Base-by-base conservation (phyloP, 2,329 filamentous ascomycete genomes). In the Verticillium nonalfalfae region DNA sequence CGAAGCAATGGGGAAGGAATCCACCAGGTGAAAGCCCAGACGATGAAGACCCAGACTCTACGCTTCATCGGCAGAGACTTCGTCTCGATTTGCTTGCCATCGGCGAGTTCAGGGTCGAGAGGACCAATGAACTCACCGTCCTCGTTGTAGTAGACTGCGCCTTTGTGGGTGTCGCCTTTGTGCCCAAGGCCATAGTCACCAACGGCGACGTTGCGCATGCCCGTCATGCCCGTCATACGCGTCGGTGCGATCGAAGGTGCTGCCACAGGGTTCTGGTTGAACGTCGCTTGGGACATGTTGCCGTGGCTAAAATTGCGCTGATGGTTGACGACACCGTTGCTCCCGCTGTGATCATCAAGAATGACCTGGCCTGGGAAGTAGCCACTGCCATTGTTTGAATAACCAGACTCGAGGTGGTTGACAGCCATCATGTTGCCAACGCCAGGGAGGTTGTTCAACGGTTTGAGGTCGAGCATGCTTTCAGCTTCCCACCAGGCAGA, bases 401-500 rank as follows among this genome's bases (percentile, higher is more conserved):
- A 95, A 58, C 87, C 86, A 3, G 85, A 87, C 36, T 93, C 91
- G 66, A 93, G 84, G 63, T 84, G 84, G 55, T 78, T 82, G 18
- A 52, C 9, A 21, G n/a, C 45, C 34, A 81, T 81, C 34, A 75
- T 70, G 63, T 74, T 70, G 57, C 70, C 65, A 65, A 71, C 66
- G 7, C 66, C 66, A 6, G 64, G 68, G 36, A 70, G 66, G 55
- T 74, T 74, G 50, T 86, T 84, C 59, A 83, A 79, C 1, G 88
- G 86, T 75, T 95, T 94, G 68, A 96, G 81, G 70, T 99, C 95
- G 34, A 98, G 87, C 90, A 97, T 96, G 64, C 86, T 91, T 77
- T 99, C 95, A 5, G 93, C 94, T 75, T 98, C 94, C 94, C 94
- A 98, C 94, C 95, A 99, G 2, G 93, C 90, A 61, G 80, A 84